A percentile compares a stretch with the other conserved stretches of the same genome.
Evolutionary conservation across 2,329 filamentous ascomycete species (phyloP).

Genomic region (Fusarium domesticum): DNA sequence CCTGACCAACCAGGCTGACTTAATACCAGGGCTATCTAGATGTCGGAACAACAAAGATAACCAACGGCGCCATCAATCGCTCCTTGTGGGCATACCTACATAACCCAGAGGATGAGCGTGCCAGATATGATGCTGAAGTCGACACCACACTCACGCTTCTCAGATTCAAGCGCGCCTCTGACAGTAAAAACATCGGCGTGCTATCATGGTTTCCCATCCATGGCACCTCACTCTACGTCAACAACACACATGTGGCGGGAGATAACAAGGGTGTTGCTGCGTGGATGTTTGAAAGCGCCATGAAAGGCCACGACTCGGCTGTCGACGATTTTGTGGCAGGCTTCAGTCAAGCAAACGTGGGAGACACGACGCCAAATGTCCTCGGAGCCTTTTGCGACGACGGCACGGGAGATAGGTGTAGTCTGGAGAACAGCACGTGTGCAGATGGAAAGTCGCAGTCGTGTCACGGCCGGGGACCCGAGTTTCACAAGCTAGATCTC

Average conservation of each 20-base stretch:
- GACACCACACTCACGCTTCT: slow-evolving; percentile 69
- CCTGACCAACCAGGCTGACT: not conserved
- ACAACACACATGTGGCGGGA: slow-evolving; percentile 88
- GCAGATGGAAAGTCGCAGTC: slow-evolving; percentile 60
- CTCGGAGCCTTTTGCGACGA: slow-evolving; percentile 88
- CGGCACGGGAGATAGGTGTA: slow-evolving; percentile 68
- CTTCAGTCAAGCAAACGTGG: slow-evolving; percentile 89
- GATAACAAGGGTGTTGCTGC: slow-evolving; percentile 96
- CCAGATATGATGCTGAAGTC: slow-evolving; percentile 17
- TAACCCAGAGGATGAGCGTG: not conserved
- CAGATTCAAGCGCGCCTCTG: slow-evolving; percentile 70
- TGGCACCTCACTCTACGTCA: slow-evolving; percentile 84
- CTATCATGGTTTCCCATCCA: slow-evolving; percentile 92
- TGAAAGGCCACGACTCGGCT: slow-evolving; percentile 51
- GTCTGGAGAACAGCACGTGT: slow-evolving; percentile 81
- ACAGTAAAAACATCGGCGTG: slow-evolving; percentile 73
- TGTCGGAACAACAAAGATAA: slow-evolving; percentile 65
- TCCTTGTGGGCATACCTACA: slow-evolving; percentile 84
- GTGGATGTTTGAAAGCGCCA: slow-evolving; percentile 73
- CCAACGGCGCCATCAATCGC: slow-evolving; percentile 81
- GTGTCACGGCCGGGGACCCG: slow-evolving; percentile 75
- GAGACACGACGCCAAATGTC: slow-evolving; percentile 86
- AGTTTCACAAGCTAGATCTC: slow-evolving; percentile 65
- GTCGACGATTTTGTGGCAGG: slow-evolving; percentile 76
- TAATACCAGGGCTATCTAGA: slow-evolving; percentile 60